Percentiles rank a stretch among this genome's conserved stretches.
phyloP scores from a whole-genome alignment of 208 protist species.

The Leishmania braziliensis region DNA sequence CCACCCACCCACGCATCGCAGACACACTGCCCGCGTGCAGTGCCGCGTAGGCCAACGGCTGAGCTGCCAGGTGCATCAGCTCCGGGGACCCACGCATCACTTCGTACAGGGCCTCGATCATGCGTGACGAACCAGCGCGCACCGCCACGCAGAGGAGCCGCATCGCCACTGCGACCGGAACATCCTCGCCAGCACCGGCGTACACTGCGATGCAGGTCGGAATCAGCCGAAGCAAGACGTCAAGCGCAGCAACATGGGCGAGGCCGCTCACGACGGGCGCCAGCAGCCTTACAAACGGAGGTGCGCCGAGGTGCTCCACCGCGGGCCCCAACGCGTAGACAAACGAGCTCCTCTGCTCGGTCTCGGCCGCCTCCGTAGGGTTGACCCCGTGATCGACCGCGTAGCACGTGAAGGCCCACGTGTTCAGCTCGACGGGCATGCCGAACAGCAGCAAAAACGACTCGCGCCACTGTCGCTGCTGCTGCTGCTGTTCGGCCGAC shows the following conservation, averaged over 20 bases:
- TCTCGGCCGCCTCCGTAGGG: constrained; percentile 16
- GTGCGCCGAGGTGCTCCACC: constrained; percentile 38
- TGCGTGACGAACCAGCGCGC: constrained; percentile 34
- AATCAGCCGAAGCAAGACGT: constrained; percentile 50
- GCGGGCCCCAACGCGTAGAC: constrained; percentile 22
- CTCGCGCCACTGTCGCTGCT: constrained; percentile 38
- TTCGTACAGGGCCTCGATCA: constrained; percentile 58
- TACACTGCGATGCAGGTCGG: constrained; percentile 40
- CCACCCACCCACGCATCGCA: constrained; percentile 56
- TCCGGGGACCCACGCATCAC: constrained; percentile 21
- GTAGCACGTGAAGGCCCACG: constrained; percentile 58
- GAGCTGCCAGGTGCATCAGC: constrained; percentile 40
- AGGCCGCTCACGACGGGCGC: constrained; percentile 59
- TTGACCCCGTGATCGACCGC: constrained; percentile 60
- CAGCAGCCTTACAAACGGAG: constrained; percentile 47
- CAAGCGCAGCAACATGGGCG: constrained; percentile 49
- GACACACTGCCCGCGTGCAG: constrained; percentile 39
- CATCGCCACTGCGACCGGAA: constrained; percentile 50
- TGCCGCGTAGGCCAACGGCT: constrained; percentile 58
- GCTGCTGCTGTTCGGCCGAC: constrained; percentile 7
- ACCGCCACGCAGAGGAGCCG: constrained; percentile 68
- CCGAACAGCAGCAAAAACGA: constrained; percentile 57
- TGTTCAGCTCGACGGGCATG: constrained; percentile 37
- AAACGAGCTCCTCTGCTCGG: neutral
- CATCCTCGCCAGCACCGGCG: constrained; percentile 16